Evolutionary conservation across 495 filamentous ascomycete species (phyloP).

Genomic region (Xylaria intraflava): DNA sequence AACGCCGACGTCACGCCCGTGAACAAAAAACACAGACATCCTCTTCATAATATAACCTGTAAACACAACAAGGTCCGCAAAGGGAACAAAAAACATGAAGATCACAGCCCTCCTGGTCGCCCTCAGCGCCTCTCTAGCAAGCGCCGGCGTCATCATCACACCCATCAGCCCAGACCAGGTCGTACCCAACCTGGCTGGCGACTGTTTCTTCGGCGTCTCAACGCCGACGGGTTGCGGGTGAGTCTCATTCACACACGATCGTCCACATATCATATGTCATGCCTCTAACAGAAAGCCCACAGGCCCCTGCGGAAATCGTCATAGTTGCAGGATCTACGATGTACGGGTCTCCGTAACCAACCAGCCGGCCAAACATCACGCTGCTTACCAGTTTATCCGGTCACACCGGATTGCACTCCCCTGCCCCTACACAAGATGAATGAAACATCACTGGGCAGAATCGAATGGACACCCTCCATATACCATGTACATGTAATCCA

Average conservation of each 20-base stretch:
- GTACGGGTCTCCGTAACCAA: no score
- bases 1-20: not conserved
- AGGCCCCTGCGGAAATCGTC: constrained; percentile 19
- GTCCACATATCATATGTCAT: not conserved
- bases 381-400: no score
- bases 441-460: no score
- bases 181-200: constrained; percentile 31
- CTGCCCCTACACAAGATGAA: no score
- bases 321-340: no score
- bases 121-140: constrained; percentile 38
- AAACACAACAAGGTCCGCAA: not conserved
- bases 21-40: not conserved
- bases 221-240: constrained; percentile 45
- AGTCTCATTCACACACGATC: constrained; percentile 13
- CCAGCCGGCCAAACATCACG: no score
- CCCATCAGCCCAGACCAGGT: constrained; percentile 40
- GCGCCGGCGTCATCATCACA: constrained; percentile 41
- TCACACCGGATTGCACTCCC: no score
- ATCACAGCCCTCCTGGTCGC: constrained; percentile 24
- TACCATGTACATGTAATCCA: no score
- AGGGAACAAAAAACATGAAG: constrained; percentile 4
- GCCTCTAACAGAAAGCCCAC: not conserved
- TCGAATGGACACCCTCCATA: no score
- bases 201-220: constrained; percentile 45
- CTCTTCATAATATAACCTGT: not conserved